phyloP scores from a whole-genome alignment of 108 stramenopile genomes.

The Skeletonema potamos region DNA sequence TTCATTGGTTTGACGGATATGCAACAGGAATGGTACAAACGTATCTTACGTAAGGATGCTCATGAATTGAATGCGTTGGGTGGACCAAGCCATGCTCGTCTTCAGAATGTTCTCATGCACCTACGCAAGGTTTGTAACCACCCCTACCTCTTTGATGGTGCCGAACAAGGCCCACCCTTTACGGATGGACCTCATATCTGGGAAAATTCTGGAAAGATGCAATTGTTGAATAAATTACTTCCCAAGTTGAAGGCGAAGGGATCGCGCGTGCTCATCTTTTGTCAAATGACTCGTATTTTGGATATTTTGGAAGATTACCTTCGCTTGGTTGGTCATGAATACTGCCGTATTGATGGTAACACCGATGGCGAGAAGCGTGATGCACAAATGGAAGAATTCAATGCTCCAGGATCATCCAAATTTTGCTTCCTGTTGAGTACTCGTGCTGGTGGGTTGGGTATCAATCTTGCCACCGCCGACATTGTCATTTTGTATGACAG shows the following conservation, averaged over 20 bases:
- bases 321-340: constrained; percentile 82
- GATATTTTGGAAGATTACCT: constrained; percentile 95
- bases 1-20: constrained; percentile 89
- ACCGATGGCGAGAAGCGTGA: constrained; percentile 95
- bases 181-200: constrained; percentile 96
- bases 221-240: constrained; percentile 90
- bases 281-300: constrained; percentile 95
- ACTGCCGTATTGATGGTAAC: constrained; percentile 99
- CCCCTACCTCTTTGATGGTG: constrained; percentile 97
- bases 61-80: constrained; percentile 85
- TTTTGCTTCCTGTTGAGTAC: constrained; percentile 93
- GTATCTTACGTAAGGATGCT: constrained; percentile 87
- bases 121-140: constrained; percentile 99
- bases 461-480: constrained; percentile 92
- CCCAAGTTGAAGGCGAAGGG: constrained; percentile 81
- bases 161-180: constrained; percentile 95
- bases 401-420: constrained; percentile 88
- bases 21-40: constrained; percentile 94
- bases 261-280: constrained; percentile 94
- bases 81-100: constrained; percentile 64
- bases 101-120: constrained; percentile 98
- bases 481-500: constrained; percentile 91
- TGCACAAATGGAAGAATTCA: constrained; percentile 87
- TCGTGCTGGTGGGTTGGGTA: constrained; percentile 92
- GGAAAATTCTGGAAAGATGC: constrained; percentile 88